Evolutionary conservation across 768 basidiomycete species (phyloP), one percentile per base, ranked within the genome.

Genomic region (Kwoniella heveanensis): DNA sequence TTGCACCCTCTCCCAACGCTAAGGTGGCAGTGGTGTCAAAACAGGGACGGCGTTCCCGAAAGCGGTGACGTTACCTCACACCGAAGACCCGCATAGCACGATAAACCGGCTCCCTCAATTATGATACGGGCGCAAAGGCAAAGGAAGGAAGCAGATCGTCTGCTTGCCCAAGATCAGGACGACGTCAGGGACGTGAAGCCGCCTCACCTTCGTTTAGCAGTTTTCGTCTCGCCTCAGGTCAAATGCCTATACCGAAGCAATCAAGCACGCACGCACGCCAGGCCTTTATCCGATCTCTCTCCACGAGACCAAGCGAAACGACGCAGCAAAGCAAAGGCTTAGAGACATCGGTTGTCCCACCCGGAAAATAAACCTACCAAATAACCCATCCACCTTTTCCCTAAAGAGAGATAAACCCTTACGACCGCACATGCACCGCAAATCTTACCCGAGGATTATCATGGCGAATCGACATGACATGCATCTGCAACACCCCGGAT

Each of bases 301-400:
- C 8, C 9, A 19, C 8, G 39, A 44, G 15, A 44, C 39, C 39
- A n/a, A n/a, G n/a, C n/a, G n/a, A n/a, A n/a, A n/a, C n/a, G n/a
- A n/a, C n/a, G n/a, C n/a, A n/a, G n/a, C n/a, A n/a, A n/a, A n/a
- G n/a, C n/a, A n/a, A n/a, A n/a, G n/a, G n/a, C n/a, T n/a, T 44
- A 44, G 39, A 44, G 39, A 44, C 39, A 44, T 44, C 39, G 39
- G 39, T 44, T 44, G 39, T 9, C 39, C 39, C 39, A 44, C 39
- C 39, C 39, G 39, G 39, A 44, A 17, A 44, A 44, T 44, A 44
- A 44, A 44, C 39, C 39, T 44, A 44, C 39, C 39, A 44, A 44
- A 44, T 9, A 44, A 44, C 8, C 39, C n/a, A n/a, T n/a, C n/a
- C n/a, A n/a, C n/a, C n/a, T n/a, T n/a, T n/a, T n/a, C n/a, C n/a